phyloP scores from a whole-genome alignment of 2,329 filamentous ascomycete species.

The Colletotrichum filicis region DNA sequence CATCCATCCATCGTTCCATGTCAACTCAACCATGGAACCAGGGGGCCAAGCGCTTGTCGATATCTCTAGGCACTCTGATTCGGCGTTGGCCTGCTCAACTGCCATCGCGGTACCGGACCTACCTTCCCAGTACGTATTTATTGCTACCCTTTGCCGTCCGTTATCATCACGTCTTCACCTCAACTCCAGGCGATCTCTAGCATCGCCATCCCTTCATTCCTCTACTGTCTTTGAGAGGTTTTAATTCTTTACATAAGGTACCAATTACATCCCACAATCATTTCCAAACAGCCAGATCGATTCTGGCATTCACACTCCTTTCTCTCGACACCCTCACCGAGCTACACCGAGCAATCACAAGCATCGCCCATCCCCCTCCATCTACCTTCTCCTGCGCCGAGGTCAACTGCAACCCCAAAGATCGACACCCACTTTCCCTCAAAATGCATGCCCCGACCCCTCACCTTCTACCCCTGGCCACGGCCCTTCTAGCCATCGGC shows the following conservation, averaged over 20 bases:
- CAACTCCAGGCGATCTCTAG: neutral
- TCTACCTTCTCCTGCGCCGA: neutral
- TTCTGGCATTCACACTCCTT: neutral
- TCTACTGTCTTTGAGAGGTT: too few relatives aligned
- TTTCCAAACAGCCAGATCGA: neutral
- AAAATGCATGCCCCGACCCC: constrained; percentile 10
- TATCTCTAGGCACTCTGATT: neutral
- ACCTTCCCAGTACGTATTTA: neutral
- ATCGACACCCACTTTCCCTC: constrained; percentile 4
- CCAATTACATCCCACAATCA: neutral
- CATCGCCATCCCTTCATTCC: neutral
- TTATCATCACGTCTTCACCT: neutral
- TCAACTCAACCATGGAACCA: neutral
- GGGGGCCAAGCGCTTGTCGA: neutral
- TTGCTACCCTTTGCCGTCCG: neutral
- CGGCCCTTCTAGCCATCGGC: neutral
- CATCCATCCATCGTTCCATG: constrained; percentile 13
- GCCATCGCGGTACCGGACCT: neutral
- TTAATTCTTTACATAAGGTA: neutral
- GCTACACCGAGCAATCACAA: constrained; percentile 11
- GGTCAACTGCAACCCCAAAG: constrained; percentile 1
- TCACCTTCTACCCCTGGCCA: constrained; percentile 5
- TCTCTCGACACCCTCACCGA: neutral
- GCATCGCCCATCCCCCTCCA: neutral
- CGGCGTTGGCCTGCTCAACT: too few relatives aligned